Conservation (phyloP, 305 asterid species). For the Fraxinus xanthoxyloides region DNA sequence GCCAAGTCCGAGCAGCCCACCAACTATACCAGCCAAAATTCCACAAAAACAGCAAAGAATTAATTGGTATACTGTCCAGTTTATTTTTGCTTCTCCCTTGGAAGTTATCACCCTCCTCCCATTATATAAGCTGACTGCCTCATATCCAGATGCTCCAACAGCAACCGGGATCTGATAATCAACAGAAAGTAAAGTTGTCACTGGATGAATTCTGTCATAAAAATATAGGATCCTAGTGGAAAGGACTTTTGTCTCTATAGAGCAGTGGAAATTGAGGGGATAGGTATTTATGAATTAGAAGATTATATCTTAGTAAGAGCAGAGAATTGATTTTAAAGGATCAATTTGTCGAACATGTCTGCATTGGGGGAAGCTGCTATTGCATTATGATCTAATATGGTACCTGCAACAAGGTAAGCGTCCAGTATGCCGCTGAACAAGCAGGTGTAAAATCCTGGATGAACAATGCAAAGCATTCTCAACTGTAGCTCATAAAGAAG, state of each 20-base stretch:
- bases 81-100: constrained; percentile 40
- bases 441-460: constrained; percentile 50
- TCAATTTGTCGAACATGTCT: not conserved
- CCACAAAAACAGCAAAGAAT: constrained; percentile 60
- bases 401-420: constrained; percentile 63
- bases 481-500: not conserved
- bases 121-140: constrained; percentile 57
- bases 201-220: not conserved
- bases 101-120: constrained; percentile 54
- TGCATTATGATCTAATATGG: not conserved
- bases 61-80: constrained; percentile 51
- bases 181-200: not conserved
- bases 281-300: not conserved
- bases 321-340: not conserved
- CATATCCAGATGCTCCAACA: constrained; percentile 58
- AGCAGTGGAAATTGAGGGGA: not conserved
- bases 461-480: constrained; percentile 4
- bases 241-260: not conserved
- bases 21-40: constrained; percentile 68
- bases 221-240: not conserved
- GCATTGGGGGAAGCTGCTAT: not conserved
- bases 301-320: not conserved
- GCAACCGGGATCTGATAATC: constrained; percentile 57
- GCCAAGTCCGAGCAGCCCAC: constrained; percentile 77
- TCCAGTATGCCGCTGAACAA: constrained; percentile 63